Evolutionary conservation across 208 protist species (phyloP), one percentile per base, ranked within the genome.

Genomic region (Leishmania arabica): DNA sequence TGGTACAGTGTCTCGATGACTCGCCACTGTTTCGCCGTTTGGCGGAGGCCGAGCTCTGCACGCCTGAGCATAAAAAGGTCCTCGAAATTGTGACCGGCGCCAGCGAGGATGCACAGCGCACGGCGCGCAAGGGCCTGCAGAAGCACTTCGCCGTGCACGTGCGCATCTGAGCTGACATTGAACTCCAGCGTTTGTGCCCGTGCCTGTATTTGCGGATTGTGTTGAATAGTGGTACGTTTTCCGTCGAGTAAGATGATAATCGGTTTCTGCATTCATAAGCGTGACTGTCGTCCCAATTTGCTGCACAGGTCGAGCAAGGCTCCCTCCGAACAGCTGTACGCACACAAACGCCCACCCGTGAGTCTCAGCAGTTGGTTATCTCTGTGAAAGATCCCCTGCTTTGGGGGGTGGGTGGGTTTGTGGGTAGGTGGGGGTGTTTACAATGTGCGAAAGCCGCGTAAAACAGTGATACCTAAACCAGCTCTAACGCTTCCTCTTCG

Each of bases 1-100:
- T 94, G 99, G 90, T 93, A 13, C 83, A 92, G 42, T 98, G 97
- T 81, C 95, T 99, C 15, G 93, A 97, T 51, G 90, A 81, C 6
- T 98, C 98, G 64, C 98, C 98, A 13, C 83, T 99, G 1, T 99
- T 99, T 72, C 88, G 91, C 13, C 89, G 95, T 24, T 74, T 98
- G 31, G 92, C 85, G 17, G 87, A 94, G 31, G 92, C 83, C 60
- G 95, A 98, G 66, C 71, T 97, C 4, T 85, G 66, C 42, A 77
- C 84, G 15, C 40, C 68, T 7, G 87, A 89, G 40, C 87, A 92
- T 42, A 69, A 91, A 45, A 85, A 84, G 19, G 86, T 97, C n/a
- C 76, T 98, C 27, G 42, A 79, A 8, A 88, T 92, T 40, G 95
- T 95, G 31, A 94, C 79, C 49, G 81, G 91, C 77, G 76, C 86